phyloP scores from a whole-genome alignment of 116 monocot species.

The Zostera marina region DNA sequence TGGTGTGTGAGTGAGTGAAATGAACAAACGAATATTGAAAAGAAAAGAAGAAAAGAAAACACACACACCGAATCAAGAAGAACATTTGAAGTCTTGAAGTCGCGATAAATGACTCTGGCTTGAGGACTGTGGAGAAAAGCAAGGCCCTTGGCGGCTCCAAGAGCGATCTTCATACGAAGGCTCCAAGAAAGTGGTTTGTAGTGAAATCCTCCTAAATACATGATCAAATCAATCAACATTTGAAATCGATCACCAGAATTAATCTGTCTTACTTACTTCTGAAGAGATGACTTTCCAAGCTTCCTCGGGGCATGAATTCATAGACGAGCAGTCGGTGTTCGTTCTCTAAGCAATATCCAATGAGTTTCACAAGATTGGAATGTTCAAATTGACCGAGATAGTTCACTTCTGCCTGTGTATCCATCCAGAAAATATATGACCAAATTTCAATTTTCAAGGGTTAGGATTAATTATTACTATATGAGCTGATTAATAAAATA shows the following conservation, averaged over 20 bases:
- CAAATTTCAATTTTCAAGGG: no score
- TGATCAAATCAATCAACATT: neutral
- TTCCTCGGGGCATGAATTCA: slow-evolving; percentile 77
- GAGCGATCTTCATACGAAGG: slow-evolving; percentile 15
- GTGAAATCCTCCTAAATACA: slow-evolving; percentile 7
- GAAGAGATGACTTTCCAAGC: slow-evolving; percentile 79
- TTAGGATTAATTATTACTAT: no score
- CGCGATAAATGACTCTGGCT: slow-evolving; percentile 32
- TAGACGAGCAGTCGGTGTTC: slow-evolving; percentile 64
- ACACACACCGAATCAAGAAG: slow-evolving; percentile 16
- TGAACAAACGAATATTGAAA: neutral
- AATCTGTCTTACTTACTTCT: slow-evolving; percentile 33
- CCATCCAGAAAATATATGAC: no score
- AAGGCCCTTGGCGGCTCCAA: slow-evolving; percentile 36
- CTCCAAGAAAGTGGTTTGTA: slow-evolving; percentile 15
- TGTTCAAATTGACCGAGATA: slow-evolving; percentile 56
- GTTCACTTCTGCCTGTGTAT: slow-evolving; percentile 53
- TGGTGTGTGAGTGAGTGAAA: neutral
- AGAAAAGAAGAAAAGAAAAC: neutral
- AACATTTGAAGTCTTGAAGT: slow-evolving; percentile 25
- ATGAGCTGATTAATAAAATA: neutral
- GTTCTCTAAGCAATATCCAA: slow-evolving; percentile 67
- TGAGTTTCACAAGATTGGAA: slow-evolving; percentile 56
- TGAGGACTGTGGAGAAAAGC: slow-evolving; percentile 13
- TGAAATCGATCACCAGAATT: neutral